Base-by-base conservation (phyloP, 106 monocot genomes). In the Allium cepa region DNA sequence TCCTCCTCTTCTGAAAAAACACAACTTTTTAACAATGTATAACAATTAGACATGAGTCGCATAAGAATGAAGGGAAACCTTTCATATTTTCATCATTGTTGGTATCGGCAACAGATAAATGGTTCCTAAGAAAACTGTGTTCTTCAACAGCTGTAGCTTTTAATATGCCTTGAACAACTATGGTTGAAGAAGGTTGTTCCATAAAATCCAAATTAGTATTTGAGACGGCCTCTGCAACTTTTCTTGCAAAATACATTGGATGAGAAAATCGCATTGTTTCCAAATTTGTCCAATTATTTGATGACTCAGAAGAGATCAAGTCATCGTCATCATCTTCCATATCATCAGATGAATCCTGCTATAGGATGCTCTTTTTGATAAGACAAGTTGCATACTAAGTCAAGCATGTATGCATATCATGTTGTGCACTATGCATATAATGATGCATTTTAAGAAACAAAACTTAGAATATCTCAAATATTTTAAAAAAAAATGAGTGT, bases 221-320 rank as follows among this genome's bases (percentile, higher is more conserved):
- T 55, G 15, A 67, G 12, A 26, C 67, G 53, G 88, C 94, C 85
- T 95, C 85, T 49, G 77, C 70, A 67, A 95, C 88, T 77, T 79
- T 83, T 64, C 68, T 83, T 6, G 91, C 90, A 82, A 95, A 95
- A 65, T 88, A 73, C 68, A 87, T 77, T 62, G 94, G 94, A 88
- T 95, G 87, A 69, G 83, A 85, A 75, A 83, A 79, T 18, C 80
- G 75, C 79, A 95, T 73, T 50, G 94, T 91, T 53, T 88, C 91
- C 63, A 88, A 77, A 56, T 79, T 81, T 36, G 81, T 60, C 94
- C 94, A 95, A 64, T 91, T 77, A 62, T 46, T 72, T 66, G 76
- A 69, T 66, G 67, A 12, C 69, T 86, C 86, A 77, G 77, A 75
- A 62, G 73, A 70, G 57, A 75, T 52, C 28, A 62, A 8, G 10